Evolutionary conservation across 352 stramenopile species (phyloP).

Genomic region (Hyaloperonospora arabidopsidis): DNA sequence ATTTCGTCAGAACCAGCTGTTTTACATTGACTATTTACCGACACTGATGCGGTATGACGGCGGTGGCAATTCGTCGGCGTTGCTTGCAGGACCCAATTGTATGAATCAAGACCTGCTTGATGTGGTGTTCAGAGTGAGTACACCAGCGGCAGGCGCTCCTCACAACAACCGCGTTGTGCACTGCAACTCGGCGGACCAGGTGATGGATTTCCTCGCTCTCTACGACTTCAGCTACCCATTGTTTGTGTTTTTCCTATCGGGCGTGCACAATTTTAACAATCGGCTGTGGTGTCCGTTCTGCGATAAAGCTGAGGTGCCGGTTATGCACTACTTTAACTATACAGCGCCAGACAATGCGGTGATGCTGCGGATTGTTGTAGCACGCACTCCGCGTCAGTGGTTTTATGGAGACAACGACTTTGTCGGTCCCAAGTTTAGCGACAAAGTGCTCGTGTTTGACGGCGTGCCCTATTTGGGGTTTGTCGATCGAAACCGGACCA

Average conservation of each 20-base stretch:
- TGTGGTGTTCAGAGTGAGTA: constrained; percentile 52
- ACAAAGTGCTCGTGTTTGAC: constrained; percentile 47
- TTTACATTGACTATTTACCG: constrained; percentile 78
- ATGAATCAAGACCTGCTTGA: constrained; percentile 58
- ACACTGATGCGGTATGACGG: constrained; percentile 75
- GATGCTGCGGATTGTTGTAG: constrained; percentile 49
- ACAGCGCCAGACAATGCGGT: constrained; percentile 47
- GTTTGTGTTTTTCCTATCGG: constrained; percentile 72
- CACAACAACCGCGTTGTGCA: constrained; percentile 52
- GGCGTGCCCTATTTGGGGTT: constrained; percentile 62
- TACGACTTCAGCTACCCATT: constrained; percentile 71
- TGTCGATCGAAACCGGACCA: constrained; percentile 34
- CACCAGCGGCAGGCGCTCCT: constrained; percentile 26
- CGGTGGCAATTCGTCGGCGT: constrained; percentile 52
- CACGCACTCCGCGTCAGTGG: constrained; percentile 51
- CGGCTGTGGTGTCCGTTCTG: constrained; percentile 80
- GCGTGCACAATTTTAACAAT: constrained; percentile 63
- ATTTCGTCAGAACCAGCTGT: constrained; percentile 73
- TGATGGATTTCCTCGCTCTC: constrained; percentile 43
- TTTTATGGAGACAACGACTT: constrained; percentile 76
- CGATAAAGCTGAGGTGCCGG: constrained; percentile 59
- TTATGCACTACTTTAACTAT: constrained; percentile 76
- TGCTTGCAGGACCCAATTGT: constrained; percentile 67
- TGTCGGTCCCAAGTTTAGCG: constrained; percentile 44
- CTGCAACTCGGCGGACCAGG: constrained; percentile 27